Base-by-base conservation (phyloP, 345 rosid species). In the Citrus sp. region DNA sequence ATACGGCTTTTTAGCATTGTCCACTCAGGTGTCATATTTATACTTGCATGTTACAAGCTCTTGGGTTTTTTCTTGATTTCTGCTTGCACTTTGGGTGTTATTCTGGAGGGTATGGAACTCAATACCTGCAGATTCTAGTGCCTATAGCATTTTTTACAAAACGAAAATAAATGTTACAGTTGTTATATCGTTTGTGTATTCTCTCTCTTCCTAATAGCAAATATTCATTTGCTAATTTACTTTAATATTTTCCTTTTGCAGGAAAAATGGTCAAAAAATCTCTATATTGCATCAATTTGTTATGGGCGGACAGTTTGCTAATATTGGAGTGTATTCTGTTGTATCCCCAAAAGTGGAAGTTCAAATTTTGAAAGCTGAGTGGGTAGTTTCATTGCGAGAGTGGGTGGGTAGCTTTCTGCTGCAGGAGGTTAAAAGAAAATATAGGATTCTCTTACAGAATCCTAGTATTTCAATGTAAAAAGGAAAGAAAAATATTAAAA, bases 261-360 rank as follows among this genome's bases (percentile, higher is more conserved):
- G 94, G 92, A 88, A 78, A 91, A 91, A 75, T 91, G 94, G 94
- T 80, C 91, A 2, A 91, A 87, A 77, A 91, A 89, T 77, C 91
- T 89, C 67, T 91, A 91, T 81, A 85, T 91, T 64, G 94, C 92
- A 67, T 82, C 91, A 1, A 89, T 91, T 60, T 89, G 94, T 81
- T 87, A 89, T n/a, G 94, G 94, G 61, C 82, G 94, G 83, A 90
- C 92, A 1, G 90, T 89, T 13, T 86, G 94, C 85, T 90, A 84
- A 86, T 78, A 34, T 35, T n/a, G 80, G 65, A 16, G 72, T 79
- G 60, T 66, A 74, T 24, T 74, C 72, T 60, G 63, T 71, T 3
- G 38, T 64, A 19, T 72, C 78, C 32, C 32, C 73, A 75, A 72
- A 61, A 16, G 22, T 74, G 14, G 54, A 49, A 27, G 81, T 51